Evolutionary conservation across 352 stramenopile species (phyloP).

Genomic region (Hyphochytrium catenoides): DNA sequence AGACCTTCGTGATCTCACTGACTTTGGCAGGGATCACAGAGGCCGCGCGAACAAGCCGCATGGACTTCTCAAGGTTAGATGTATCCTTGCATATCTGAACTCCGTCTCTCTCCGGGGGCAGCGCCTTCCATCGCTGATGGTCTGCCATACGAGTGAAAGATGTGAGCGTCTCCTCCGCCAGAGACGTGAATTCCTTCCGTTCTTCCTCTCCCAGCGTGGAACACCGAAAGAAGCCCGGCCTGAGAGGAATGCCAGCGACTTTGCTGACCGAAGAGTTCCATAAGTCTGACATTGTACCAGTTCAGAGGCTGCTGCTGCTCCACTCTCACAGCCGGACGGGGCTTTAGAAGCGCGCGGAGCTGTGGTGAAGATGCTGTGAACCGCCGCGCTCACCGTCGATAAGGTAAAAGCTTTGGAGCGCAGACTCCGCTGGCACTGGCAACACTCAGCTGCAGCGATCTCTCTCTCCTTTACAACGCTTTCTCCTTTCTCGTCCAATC

Average conservation of each 20-base stretch:
- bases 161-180: conserved; percentile 26
- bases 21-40: conserved; percentile 39
- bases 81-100: conserved; percentile 54
- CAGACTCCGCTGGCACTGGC: too few species aligned
- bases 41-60: conserved; percentile 28
- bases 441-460: too few species aligned
- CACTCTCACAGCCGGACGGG: too few species aligned
- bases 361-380: too few species aligned
- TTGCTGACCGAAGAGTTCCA: too few species aligned
- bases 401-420: too few species aligned
- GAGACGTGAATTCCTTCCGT: conserved; percentile 20
- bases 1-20: conserved; percentile 38
- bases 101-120: conserved; percentile 43
- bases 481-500: too few species aligned
- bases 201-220: conserved; percentile 26
- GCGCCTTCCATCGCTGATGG: conserved; percentile 49
- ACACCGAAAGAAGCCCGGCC: conserved; percentile 38
- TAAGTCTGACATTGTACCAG: too few species aligned
- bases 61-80: conserved; percentile 34
- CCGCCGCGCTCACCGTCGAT: too few species aligned
- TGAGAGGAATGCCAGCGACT: conserved; percentile 37
- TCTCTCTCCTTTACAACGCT: too few species aligned
- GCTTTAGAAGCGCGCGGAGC: too few species aligned
- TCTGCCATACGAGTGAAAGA: conserved; percentile 33
- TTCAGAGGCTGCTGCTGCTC: too few species aligned